These are phyloP conservation scores for Chlorella ohadii DNA, from an alignment of 139 green algal genomes.

Conservation along the genomic window DNA sequence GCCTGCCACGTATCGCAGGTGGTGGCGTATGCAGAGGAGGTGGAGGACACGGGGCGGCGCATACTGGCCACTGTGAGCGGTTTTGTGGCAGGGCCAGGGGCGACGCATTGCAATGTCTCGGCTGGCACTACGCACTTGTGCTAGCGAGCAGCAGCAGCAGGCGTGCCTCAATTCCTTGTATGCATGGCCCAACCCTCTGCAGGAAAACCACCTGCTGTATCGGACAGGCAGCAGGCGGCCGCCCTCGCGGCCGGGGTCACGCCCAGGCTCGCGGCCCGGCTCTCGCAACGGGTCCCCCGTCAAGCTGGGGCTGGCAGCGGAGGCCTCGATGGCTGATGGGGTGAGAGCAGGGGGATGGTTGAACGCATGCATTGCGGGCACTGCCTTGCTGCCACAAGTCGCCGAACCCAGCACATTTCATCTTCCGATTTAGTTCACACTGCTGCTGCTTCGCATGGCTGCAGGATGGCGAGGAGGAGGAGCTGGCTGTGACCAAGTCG, in stretches of 20 bases:
- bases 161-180: too few species aligned
- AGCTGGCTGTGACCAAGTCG: constrained; percentile 34
- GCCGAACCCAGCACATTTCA: too few species aligned
- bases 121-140: too few species aligned
- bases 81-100: not conserved
- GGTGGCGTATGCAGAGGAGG: constrained; percentile 75
- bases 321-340: not conserved
- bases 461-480: constrained; percentile 13
- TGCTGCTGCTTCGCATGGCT: not conserved
- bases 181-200: too few species aligned
- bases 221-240: not conserved
- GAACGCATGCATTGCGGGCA: not conserved
- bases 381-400: too few species aligned
- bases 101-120: too few species aligned
- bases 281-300: constrained; percentile 9
- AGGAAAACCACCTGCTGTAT: too few species aligned
- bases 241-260: not conserved
- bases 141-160: too few species aligned
- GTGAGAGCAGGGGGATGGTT: not conserved
- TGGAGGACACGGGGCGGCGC: constrained; percentile 19
- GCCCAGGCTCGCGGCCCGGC: constrained; percentile 10
- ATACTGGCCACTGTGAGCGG: constrained; percentile 5
- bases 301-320: not conserved
- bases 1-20: constrained; percentile 15
- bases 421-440: too few species aligned